phyloP scores from a whole-genome alignment of 306 rosid species.

The Leucaena leucocephala region DNA sequence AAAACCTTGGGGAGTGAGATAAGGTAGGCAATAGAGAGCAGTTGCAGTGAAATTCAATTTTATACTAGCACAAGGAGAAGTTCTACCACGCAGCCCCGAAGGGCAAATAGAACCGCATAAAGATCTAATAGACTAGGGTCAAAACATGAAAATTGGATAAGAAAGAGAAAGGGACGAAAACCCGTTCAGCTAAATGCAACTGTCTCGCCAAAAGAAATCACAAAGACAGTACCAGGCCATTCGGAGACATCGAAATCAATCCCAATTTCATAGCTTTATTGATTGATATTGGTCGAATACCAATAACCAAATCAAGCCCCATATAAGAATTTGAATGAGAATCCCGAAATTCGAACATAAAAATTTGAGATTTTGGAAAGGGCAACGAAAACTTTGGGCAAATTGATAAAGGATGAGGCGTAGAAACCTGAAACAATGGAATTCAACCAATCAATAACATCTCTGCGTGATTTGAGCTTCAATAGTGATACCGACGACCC shows the following conservation, averaged over 20 bases:
- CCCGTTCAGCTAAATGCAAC: too few relatives aligned
- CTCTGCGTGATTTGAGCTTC: conserved; percentile 78
- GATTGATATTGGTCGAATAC: background rate
- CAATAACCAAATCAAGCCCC: background rate
- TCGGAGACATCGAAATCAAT: background rate
- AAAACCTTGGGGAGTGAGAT: background rate
- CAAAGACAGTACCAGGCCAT: background rate
- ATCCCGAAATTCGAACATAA: background rate
- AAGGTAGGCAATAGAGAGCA: background rate
- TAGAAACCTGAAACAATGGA: conserved; percentile 65
- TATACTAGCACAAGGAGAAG: background rate
- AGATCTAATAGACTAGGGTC: background rate
- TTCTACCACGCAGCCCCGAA: background rate
- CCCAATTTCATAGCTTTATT: background rate
- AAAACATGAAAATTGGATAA: background rate
- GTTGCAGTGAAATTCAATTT: background rate
- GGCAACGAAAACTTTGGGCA: background rate
- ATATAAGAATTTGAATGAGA: background rate
- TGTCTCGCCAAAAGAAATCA: background rate
- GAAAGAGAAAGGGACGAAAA: background rate
- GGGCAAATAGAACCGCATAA: background rate
- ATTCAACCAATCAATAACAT: conserved; percentile 78
- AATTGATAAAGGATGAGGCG: too few relatives aligned
- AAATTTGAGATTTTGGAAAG: too few relatives aligned
- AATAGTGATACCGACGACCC: conserved; percentile 23